Base-by-base conservation (phyloP, 169 alveolate genomes). In the Plasmodium vinckei region DNA sequence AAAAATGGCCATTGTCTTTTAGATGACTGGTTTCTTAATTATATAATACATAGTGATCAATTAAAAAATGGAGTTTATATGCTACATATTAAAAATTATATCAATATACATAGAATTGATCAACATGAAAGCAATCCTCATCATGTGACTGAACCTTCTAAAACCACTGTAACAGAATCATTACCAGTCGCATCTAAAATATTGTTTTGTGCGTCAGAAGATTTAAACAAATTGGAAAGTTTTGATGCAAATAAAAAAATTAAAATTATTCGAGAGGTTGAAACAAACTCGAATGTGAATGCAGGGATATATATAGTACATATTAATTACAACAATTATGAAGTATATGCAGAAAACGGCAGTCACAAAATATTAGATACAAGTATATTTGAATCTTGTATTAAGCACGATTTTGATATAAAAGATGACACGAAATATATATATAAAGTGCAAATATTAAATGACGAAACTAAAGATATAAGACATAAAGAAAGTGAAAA, bases 351-450 rank as follows among this genome's bases (percentile, higher is more conserved):
- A 44, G 63, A 23, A 9, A 15, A 63, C 6, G 42, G 3, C 1
- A 19, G 17, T 5, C n/a, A 13, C 9, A 9, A 15, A 42, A 17
- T n/a, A n/a, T 17, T 21, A 47, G 54, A 69, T 6, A 46, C 49
- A 12, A 17, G 1, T 5, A 4, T 72, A 54, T 19, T 72, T 47
- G 9, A 72, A 9, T 9, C n/a, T n/a, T 72, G 87, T 63, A 72
- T 72, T 56, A 56, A 9, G 54, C n/a, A 72, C n/a, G 87, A 69
- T 44, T 72, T 69, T 69, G 33, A 59, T 19, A 25, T 57, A 72
- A 72, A 72, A 21, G 71, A 33, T 6, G 39, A 47, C 19, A 25
- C 0, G 3, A n/a, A 17, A 5, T 33, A 17, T 19, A 56, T 33
- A 44, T 72, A 33, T 57, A 19, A 23, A 19, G 70, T 72, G 25